These are phyloP conservation scores for Pseudogymnoascus sp. DNA, from an alignment of 2,329 filamentous ascomycete genomes.

Conservation along the genomic window DNA sequence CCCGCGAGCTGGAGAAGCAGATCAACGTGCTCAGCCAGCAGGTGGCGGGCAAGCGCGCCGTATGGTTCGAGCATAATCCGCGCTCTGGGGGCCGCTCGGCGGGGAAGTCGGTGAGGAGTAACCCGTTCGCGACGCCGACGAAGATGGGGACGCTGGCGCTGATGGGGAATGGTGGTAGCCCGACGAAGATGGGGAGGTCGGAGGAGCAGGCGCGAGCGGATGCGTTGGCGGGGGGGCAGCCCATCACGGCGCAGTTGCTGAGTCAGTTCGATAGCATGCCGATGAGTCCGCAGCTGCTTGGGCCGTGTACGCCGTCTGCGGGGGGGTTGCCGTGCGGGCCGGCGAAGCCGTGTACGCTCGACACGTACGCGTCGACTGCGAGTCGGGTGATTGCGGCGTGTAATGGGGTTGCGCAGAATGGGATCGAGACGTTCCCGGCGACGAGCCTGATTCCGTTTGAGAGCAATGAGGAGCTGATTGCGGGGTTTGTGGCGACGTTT, in stretches of 20 bases:
- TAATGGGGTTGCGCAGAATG: not conserved
- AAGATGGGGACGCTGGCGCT: not conserved
- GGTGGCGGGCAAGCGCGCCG: constrained; percentile 16
- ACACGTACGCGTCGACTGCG: not conserved
- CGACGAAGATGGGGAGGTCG: not conserved
- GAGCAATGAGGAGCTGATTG: not conserved
- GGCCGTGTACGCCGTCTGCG: not conserved
- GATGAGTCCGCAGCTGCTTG: not conserved
- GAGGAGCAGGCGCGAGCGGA: not conserved
- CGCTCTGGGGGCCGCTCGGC: not conserved
- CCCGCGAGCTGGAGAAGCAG: not conserved
- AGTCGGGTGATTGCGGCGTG: not conserved
- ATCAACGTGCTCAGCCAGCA: constrained; percentile 9
- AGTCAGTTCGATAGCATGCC: not conserved
- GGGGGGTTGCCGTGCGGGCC: not conserved
- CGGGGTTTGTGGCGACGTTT: constrained; percentile 15
- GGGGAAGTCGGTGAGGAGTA: constrained; percentile 9
- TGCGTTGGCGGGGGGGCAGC: not conserved
- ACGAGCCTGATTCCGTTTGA: not conserved
- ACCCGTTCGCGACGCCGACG: not conserved
- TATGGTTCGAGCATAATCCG: constrained; percentile 20
- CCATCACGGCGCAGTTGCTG: not conserved
- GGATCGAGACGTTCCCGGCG: not conserved
- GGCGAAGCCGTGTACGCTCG: not conserved
- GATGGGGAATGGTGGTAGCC: not conserved